phyloP scores from a whole-genome alignment of 352 stramenopile genomes.

The Sclerospora graminicola region DNA sequence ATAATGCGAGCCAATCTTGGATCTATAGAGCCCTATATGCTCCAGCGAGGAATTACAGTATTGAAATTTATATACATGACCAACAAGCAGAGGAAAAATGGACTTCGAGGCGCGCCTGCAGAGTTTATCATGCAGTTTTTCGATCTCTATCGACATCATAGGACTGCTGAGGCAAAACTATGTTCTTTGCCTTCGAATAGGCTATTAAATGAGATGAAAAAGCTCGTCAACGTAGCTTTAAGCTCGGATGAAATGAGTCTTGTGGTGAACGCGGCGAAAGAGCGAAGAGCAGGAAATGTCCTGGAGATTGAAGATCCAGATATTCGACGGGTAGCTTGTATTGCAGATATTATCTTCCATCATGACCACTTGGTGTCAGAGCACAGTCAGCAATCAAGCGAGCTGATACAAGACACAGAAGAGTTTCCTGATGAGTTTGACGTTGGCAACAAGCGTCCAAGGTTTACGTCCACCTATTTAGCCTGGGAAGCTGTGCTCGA shows the following conservation, averaged over 20 bases:
- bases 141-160: constrained; percentile 40
- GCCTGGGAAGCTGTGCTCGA: constrained; percentile 41
- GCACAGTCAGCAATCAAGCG: constrained; percentile 5
- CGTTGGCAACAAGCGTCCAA: constrained; percentile 20
- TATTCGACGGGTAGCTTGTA: constrained; percentile 34
- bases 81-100: constrained; percentile 35
- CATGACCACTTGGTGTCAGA: constrained; percentile 40
- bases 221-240: constrained; percentile 29
- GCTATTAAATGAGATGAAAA: constrained; percentile 33
- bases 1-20: constrained; percentile 35
- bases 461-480: constrained; percentile 16
- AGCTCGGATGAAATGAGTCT: constrained; percentile 35
- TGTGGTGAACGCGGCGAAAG: constrained; percentile 27
- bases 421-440: constrained; percentile 8
- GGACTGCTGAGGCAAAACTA: constrained; percentile 17
- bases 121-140: constrained; percentile 61
- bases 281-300: constrained; percentile 14
- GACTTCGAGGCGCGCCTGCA: constrained; percentile 20
- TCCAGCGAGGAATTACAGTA: constrained; percentile 30
- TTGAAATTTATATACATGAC: constrained; percentile 55
- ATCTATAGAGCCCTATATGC: constrained; percentile 28
- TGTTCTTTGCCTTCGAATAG: constrained; percentile 23
- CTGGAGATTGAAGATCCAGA: constrained; percentile 36
- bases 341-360: constrained; percentile 43
- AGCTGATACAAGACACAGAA: constrained; percentile 9